phyloP scores from a whole-genome alignment of 805 yeast genomes.

The Lachancea dasiensis region DNA sequence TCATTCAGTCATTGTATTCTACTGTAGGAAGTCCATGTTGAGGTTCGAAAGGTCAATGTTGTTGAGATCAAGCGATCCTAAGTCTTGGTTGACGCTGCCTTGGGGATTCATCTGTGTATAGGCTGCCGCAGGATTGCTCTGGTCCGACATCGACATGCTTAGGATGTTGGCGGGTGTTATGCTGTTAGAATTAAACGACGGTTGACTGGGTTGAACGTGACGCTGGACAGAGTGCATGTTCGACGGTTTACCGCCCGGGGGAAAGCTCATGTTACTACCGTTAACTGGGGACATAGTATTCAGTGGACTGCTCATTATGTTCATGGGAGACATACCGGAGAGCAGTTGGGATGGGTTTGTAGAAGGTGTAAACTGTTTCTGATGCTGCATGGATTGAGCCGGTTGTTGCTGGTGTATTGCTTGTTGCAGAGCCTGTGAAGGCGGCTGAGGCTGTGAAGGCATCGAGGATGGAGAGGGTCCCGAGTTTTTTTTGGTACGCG shows the following conservation, averaged over 20 bases:
- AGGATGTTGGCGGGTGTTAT: conserved; percentile 13
- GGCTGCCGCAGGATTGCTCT: conserved; percentile 7
- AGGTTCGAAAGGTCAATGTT: conserved; percentile 26
- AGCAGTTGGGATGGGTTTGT: conserved; percentile 16
- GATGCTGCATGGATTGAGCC: not conserved
- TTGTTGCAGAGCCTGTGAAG: conserved; percentile 1
- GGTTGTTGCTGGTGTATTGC: conserved; percentile 4
- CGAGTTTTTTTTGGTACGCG: conserved; percentile 20
- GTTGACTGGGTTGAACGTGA: conserved; percentile 6
- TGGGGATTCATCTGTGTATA: conserved; percentile 10
- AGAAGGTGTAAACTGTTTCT: conserved; percentile 7
- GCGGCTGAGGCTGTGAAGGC: conserved; percentile 4
- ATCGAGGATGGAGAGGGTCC: conserved; percentile 4
- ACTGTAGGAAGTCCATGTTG: conserved; percentile 29
- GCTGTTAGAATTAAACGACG: conserved; percentile 6
- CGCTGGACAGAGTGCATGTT: no score
- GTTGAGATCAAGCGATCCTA: conserved; percentile 16
- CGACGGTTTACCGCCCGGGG: not conserved
- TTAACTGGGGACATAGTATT: conserved; percentile 20
- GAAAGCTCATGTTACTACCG: not conserved
- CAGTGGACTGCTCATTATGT: conserved; percentile 21
- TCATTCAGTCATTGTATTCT: no score
- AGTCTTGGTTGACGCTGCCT: conserved; percentile 12
- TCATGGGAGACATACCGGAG: conserved; percentile 20
- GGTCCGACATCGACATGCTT: conserved; percentile 12